phyloP scores from a whole-genome alignment of 2,329 filamentous ascomycete genomes.

The Ophiostoma sp. region DNA sequence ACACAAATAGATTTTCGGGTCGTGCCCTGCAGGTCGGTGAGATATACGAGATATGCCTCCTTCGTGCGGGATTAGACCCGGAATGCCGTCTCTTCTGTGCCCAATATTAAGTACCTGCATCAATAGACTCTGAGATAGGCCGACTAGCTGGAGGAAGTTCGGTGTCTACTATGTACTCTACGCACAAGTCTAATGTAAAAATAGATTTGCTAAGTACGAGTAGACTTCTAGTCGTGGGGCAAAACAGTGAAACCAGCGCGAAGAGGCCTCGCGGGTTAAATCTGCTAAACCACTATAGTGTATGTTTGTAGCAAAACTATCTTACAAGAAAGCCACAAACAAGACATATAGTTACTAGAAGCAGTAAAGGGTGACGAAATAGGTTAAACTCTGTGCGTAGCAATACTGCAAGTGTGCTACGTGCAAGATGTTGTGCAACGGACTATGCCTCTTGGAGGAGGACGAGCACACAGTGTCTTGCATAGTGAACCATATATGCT shows the following conservation, averaged over 20 bases:
- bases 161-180: background rate
- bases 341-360: background rate
- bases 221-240: background rate
- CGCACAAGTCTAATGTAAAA: background rate
- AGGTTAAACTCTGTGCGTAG: background rate
- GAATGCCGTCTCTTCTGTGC: background rate
- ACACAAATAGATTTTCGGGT: background rate
- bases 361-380: background rate
- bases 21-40: background rate
- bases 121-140: background rate
- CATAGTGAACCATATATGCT: background rate
- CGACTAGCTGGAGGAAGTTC: background rate
- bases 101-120: constrained; percentile 6
- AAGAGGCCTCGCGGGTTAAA: constrained; percentile 1
- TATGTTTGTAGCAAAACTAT: background rate
- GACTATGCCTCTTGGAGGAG: background rate
- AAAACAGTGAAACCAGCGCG: background rate
- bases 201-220: background rate
- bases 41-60: background rate
- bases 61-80: constrained; percentile 3
- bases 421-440: background rate
- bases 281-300: background rate
- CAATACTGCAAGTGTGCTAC: background rate
- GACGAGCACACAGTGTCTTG: background rate
- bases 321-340: background rate